Evolutionary conservation across 345 rosid species (phyloP), one percentile per base, ranked within the genome.

Genomic region (Pugionium dolabratum): DNA sequence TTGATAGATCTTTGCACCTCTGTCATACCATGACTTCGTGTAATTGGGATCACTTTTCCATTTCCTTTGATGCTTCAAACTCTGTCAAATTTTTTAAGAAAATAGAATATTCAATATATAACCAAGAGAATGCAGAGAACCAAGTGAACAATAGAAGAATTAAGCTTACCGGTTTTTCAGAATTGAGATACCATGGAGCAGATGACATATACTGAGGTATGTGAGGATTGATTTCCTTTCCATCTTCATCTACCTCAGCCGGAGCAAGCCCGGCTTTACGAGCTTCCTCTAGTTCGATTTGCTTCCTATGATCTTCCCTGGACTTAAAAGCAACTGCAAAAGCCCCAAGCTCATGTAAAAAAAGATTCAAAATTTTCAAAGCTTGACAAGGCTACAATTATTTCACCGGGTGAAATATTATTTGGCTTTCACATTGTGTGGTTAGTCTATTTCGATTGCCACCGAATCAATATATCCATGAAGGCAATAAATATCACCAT

Each of bases 21-120:
- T 77, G 33, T 84, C 90, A 53, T 86, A 84, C 90, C 96, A 86
- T 7, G 87, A 80, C 59, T 84, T 83, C 1, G 96, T 81, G 77
- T 86, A 88, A 55, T 88, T 83, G 11, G 91, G 95, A 67, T 88
- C 90, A 11, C 88, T 81, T 58, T 84, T 86, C 96, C 89, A 84
- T 37, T 88, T 88, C 83, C 92, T 78, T 81, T 86, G 96, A 86
- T 88, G 96, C 78, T 84, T 88, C 71, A 84, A 82, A 69, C 90
- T 86, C 86, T 84, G 54, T 44, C 4, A 48, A 49, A 1, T 29
- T 18, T 18, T 18, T 18, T 48, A 46, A 42, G 7, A 5, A 28
- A 37, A 29, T 10, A 53, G 48, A 26, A 31, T 25, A 27, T 18
- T 75, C 44, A 64, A 45, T 9, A 48, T 18, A 11, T 4, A 1